Percentiles rank a stretch among this genome's conserved stretches.
Conservation (phyloP, 148 eudicot species). For the Cornus suecica region DNA sequence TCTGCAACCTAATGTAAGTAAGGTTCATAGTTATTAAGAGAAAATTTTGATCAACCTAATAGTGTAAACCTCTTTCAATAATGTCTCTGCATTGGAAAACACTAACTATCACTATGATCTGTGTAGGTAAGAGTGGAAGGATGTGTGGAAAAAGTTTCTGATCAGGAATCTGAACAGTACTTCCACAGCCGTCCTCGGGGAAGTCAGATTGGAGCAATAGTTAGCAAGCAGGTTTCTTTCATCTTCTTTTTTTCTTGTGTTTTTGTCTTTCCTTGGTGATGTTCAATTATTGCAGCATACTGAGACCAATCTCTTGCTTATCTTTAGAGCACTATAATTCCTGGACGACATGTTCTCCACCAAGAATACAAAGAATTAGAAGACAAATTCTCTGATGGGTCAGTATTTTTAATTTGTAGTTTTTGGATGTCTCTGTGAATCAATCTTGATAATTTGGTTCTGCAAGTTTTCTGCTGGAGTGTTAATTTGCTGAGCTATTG, state of each 20-base stretch:
- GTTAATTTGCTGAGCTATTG: not conserved
- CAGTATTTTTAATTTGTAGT: slow-evolving; percentile 19
- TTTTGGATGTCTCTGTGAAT: not conserved
- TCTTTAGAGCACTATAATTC: slow-evolving; percentile 70
- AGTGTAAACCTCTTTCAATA: not conserved
- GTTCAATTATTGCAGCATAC: not conserved
- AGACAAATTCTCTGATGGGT: slow-evolving; percentile 76
- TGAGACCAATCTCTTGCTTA: slow-evolving; percentile 8
- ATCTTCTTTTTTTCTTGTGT: not conserved
- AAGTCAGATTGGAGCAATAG: slow-evolving; percentile 98
- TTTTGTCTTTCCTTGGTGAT: not conserved
- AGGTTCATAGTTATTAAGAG: not conserved
- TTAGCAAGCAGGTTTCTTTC: slow-evolving; percentile 75
- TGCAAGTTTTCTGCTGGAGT: not conserved
- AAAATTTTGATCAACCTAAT: not conserved
- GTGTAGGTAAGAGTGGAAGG: slow-evolving; percentile 92
- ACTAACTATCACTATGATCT: slow-evolving; percentile 8
- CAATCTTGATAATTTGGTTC: not conserved
- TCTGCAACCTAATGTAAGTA: not conserved
- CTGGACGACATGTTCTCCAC: slow-evolving; percentile 70
- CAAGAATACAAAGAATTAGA: slow-evolving; percentile 70
- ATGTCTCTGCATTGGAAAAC: not conserved
- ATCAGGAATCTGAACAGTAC: slow-evolving; percentile 84
- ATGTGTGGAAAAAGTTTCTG: slow-evolving; percentile 73
- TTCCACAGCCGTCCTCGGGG: slow-evolving; percentile 98